Base-by-base conservation (phyloP, 768 basidiomycete genomes). In the Trichaptum fuscoviolaceum region DNA sequence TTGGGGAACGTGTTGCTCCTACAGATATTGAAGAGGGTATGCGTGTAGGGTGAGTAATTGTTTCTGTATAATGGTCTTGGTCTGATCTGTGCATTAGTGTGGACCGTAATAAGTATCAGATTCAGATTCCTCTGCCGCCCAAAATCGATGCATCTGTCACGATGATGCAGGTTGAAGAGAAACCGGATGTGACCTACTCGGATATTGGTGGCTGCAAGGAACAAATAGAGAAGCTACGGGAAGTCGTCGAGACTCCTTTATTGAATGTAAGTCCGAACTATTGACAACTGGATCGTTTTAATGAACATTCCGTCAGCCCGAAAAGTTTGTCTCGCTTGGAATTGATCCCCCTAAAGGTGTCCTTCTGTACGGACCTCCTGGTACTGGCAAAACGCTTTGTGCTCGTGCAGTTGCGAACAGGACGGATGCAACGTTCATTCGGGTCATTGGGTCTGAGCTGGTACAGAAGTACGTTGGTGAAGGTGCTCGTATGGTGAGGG, bases 381-480 rank as follows among this genome's bases (percentile, higher is more conserved):
- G 95, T 70, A 96, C 95, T n/a, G 97, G 97, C 42, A 99, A 99
- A 79, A 99, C 97, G 0, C 88, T 99, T 0, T 99, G 96, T 75
- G 97, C 97, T 0, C 90, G 97, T 70, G 97, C 97, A 15, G 97
- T 99, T 0, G 97, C 97, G 35, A 99, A 99, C 76, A 87, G 97
- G 63, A 99, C 97, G 64, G 97, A 99, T 77, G 96, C 96, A 24
- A 99, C 97, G 0, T 99, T 99, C 75, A 99, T 99, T 75, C 92
- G 97, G 71, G 97, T 99, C 64, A 99, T 99, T 74, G 97, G 97
- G 17, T 98, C 96, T 15, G 97, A 99, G 77, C 84, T 99, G 18
- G 97, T 99, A n/a, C 97, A 99, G 78, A 99, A 99, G 77, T 99
- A 99, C 75, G 97, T 99, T 63, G 97, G 97, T 61, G 97, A 99